A percentile compares a stretch with the other conserved stretches of the same genome.
These are phyloP conservation scores for Debaryomyces psychrophilus DNA, from an alignment of 1,139 yeast genomes.

Conservation along the genomic window DNA sequence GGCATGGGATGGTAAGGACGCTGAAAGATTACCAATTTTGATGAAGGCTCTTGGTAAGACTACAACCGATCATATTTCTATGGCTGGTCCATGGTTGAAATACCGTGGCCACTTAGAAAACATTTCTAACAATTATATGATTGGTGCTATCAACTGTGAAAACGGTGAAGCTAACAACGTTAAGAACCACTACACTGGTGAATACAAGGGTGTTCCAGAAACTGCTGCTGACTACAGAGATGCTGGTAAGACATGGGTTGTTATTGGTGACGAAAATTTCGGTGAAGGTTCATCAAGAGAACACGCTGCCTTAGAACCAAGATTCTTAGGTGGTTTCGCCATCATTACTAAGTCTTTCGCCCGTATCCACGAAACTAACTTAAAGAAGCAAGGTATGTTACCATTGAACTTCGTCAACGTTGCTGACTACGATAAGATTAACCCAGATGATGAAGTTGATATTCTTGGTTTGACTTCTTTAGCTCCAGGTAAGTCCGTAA, in stretches of 20 bases:
- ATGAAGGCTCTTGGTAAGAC: slow-evolving; percentile 97
- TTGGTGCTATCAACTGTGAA: slow-evolving; percentile 98
- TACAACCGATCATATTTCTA: slow-evolving; percentile 98
- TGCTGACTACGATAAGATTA: slow-evolving; percentile 92
- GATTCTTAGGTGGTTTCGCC: slow-evolving; percentile 98
- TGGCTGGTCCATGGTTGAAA: slow-evolving; percentile 99
- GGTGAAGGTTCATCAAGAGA: slow-evolving; percentile 99
- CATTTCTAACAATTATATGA: slow-evolving; percentile 98
- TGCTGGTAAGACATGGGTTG: slow-evolving; percentile 92
- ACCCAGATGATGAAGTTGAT: slow-evolving; percentile 88
- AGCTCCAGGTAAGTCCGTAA: slow-evolving; percentile 91
- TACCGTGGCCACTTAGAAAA: slow-evolving; percentile 99
- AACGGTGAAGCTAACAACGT: slow-evolving; percentile 93
- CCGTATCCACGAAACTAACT: slow-evolving; percentile 72
- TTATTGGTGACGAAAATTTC: slow-evolving; percentile 97
- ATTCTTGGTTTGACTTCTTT: slow-evolving; percentile 80
- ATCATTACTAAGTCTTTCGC: slow-evolving; percentile 97
- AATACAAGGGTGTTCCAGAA: slow-evolving; percentile 93
- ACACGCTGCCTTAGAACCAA: slow-evolving; percentile 99
- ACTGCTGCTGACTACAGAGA: slow-evolving; percentile 96
- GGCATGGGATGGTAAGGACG: slow-evolving; percentile 95
- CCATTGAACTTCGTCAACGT: slow-evolving; percentile 91
- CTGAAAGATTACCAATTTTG: slow-evolving; percentile 84
- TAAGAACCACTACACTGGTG: slow-evolving; percentile 90
- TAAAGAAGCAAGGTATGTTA: slow-evolving; percentile 61